Percentiles rank a stretch among this genome's conserved stretches.
Evolutionary conservation across 2,329 filamentous ascomycete genomes (phyloP).

Genomic region (Fusarium begoniae): DNA sequence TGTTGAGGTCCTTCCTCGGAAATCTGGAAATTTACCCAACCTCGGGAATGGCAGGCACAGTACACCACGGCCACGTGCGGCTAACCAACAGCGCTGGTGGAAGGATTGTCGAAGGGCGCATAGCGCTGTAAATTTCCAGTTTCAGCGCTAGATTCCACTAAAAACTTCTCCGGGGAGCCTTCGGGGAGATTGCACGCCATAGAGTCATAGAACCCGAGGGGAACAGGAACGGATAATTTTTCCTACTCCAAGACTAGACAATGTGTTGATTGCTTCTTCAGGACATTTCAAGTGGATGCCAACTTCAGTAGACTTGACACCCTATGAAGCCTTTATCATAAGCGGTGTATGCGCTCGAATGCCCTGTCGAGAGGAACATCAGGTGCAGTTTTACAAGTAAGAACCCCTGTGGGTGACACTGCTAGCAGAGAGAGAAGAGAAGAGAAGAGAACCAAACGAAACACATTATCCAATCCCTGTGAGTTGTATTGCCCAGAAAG

Average conservation of each 20-base stretch:
- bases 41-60: neutral
- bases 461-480: constrained; percentile 13
- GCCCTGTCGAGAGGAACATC: constrained; percentile 12
- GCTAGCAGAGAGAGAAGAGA: neutral
- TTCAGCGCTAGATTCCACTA: constrained; percentile 8
- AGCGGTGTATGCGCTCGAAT: constrained; percentile 30
- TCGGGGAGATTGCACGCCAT: neutral
- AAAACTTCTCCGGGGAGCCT: neutral
- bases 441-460: constrained; percentile 6
- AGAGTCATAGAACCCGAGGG: neutral
- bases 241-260: neutral
- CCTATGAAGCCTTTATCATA: neutral
- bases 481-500: constrained; percentile 24
- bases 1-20: constrained; percentile 3
- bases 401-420: constrained; percentile 3
- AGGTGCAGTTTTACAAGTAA: constrained; percentile 15
- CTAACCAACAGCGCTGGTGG: neutral
- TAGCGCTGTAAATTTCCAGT: constrained; percentile 6
- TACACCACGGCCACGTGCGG: neutral
- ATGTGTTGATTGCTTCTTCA: neutral
- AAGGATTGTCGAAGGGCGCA: neutral
- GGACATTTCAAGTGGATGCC: neutral
- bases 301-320: neutral
- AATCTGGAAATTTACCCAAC: neutral
- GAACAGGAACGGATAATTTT: neutral